Evolutionary conservation across 176 grass and related monocot genomes (phyloP).

Genomic region (Rhipidocladum racemiflorum): DNA sequence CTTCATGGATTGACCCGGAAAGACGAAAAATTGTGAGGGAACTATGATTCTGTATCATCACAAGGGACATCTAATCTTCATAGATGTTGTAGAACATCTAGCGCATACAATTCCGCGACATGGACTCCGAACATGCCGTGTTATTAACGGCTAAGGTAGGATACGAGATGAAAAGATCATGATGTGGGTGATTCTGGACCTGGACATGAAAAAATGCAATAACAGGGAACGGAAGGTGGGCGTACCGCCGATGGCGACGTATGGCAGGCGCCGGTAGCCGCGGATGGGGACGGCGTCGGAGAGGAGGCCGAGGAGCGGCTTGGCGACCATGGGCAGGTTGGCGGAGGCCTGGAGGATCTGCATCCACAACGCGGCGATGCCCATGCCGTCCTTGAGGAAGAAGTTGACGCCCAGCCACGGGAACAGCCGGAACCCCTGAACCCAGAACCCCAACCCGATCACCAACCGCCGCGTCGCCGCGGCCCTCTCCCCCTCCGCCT

Average conservation of each 20-base stretch:
- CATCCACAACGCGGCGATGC: slow-evolving; percentile 62
- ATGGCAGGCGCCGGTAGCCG: slow-evolving; percentile 75
- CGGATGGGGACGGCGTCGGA: slow-evolving; percentile 76
- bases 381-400: slow-evolving; percentile 93
- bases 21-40: neutral
- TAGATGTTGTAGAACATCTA: neutral
- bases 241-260: slow-evolving; percentile 87
- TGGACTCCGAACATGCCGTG: neutral
- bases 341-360: slow-evolving; percentile 93
- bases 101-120: neutral
- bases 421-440: slow-evolving; percentile 91
- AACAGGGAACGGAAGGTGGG: neutral
- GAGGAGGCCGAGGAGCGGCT: slow-evolving; percentile 82
- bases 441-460: slow-evolving; percentile 84
- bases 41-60: neutral
- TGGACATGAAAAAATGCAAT: slow-evolving; percentile 24
- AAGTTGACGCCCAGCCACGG: slow-evolving; percentile 87
- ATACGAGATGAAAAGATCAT: neutral
- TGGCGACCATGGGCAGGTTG: slow-evolving; percentile 90
- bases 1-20: neutral
- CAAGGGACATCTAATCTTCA: neutral
- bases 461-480: slow-evolving; percentile 48
- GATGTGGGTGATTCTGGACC: slow-evolving; percentile 4
- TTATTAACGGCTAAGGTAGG: neutral
- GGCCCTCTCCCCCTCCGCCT: slow-evolving; percentile 2